Base-by-base conservation (phyloP, 306 rosid genomes). In the Begonia loranthoides region DNA sequence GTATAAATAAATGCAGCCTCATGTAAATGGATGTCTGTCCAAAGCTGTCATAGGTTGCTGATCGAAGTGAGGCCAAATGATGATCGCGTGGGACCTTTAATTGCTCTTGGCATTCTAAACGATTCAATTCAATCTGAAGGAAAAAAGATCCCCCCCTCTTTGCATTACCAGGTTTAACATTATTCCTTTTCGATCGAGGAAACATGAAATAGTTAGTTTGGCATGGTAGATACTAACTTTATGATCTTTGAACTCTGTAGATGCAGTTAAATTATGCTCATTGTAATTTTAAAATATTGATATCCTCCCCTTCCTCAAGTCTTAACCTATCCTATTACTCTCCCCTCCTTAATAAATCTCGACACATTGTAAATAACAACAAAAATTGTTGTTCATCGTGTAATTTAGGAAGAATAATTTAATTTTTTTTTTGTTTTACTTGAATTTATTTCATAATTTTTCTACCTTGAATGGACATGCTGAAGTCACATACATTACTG, bases 41-140 rank as follows among this genome's bases (percentile, higher is more conserved):
- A 61, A 40, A 76, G 68, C 74, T 83, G 94, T 78, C 70, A 67
- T 62, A 78, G 62, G 60, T 78, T 63, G 87, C 84, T 80, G 61
- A 16, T 64, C 68, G 85, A 76, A 73, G 85, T 76, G 66, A 80
- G 67, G 52, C 77, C 76, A 14, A 58, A 68, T 16, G 66, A 51
- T 2, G 73, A 74, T 61, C 85, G 96, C 33, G 60, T 87, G 24
- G 96, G 96, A 64, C 76, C 81, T 0, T 73, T 78, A 68, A 60
- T 49, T 50, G 87, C 74, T 59, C 51, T 66, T 62, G 81, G 96
- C 51, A 74, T 72, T 61, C 53, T 76, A 62, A 72, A 83, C 47
- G 81, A 80, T 47, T 60, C 73, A 19, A 24, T 57, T 16, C 53
- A 60, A 16, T 70, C 79, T 36, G 57, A 64, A 56, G 72, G 59